Percentiles rank a stretch among this genome's conserved stretches.
These are phyloP conservation scores for Protoeuglena noctilucae DNA, from an alignment of 139 green algal species.

Conservation along the genomic window DNA sequence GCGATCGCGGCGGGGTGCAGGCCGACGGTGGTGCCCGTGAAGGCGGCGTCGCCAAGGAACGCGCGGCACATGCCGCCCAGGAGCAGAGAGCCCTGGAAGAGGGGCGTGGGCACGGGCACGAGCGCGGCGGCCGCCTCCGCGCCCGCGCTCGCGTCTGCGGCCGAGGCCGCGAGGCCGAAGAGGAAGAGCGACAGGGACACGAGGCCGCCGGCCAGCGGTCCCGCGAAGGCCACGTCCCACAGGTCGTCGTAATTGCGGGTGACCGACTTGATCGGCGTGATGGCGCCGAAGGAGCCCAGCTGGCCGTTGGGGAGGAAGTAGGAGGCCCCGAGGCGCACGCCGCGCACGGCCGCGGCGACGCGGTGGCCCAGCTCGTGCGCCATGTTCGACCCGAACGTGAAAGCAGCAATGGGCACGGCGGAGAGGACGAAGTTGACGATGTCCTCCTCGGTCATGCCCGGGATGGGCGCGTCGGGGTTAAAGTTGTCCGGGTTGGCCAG, in stretches of 20 bases:
- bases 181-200: conserved; percentile 37
- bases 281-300: conserved; percentile 71
- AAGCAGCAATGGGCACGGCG: conserved; percentile 42
- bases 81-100: conserved; percentile 56
- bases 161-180: conserved; percentile 19
- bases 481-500: conserved; percentile 50
- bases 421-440: conserved; percentile 50
- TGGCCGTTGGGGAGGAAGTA: conserved; percentile 80
- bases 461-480: conserved; percentile 34
- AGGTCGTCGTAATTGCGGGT: conserved; percentile 33
- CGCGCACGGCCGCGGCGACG: conserved; percentile 17
- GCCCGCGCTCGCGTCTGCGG: conserved; percentile 4
- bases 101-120: conserved; percentile 55
- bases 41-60: conserved; percentile 24
- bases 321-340: conserved; percentile 62
- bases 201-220: conserved; percentile 33
- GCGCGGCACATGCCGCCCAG: conserved; percentile 37
- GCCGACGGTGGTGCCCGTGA: conserved; percentile 5
- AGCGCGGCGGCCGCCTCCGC: conserved; percentile 27
- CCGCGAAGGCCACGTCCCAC: conserved; percentile 65
- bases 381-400: conserved; percentile 33
- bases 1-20: conserved; percentile 30
- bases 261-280: conserved; percentile 68
- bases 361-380: conserved; percentile 68
- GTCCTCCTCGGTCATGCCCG: conserved; percentile 51